Percentiles rank a stretch among this genome's conserved stretches.
These are phyloP conservation scores for Colletotrichum tropicale DNA, from an alignment of 2,329 filamentous ascomycete species.

Conservation along the genomic window DNA sequence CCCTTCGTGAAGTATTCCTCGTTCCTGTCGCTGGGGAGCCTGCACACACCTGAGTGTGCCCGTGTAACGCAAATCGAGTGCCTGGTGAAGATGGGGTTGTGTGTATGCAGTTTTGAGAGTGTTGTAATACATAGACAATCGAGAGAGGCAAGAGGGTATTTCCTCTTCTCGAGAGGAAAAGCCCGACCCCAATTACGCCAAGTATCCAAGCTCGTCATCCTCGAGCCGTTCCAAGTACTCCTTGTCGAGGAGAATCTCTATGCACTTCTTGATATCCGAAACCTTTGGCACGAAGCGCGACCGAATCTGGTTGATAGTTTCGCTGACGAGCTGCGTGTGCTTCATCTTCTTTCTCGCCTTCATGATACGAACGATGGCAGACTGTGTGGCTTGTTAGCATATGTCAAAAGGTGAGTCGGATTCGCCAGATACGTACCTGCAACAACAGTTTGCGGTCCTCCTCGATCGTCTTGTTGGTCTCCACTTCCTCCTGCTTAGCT, in stretches of 20 bases:
- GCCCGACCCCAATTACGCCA: conserved; percentile 65
- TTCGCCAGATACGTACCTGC: conserved; percentile 70
- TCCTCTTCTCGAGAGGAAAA: conserved; percentile 13
- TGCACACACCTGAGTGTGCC: conserved; percentile 10
- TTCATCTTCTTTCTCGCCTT: conserved; percentile 99
- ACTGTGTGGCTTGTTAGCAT: conserved; percentile 60
- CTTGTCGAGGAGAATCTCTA: conserved; percentile 97
- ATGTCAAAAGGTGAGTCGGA: no score
- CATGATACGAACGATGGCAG: conserved; percentile 99
- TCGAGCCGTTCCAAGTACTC: conserved; percentile 97
- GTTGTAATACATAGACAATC: conserved; percentile 18
- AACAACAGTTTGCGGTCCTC: conserved; percentile 96
- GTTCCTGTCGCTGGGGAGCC: conserved; percentile 11
- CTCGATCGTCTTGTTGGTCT: conserved; percentile 99
- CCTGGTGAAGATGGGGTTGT: conserved; percentile 2
- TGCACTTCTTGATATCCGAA: conserved; percentile 98
- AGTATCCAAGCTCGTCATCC: conserved; percentile 91
- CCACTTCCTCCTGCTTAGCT: conserved; percentile 92
- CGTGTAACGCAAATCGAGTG: conserved; percentile 6
- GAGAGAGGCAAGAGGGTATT: conserved; percentile 16
- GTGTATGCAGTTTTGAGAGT: conserved; percentile 19
- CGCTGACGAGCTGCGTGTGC: conserved; percentile 90
- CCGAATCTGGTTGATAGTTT: conserved; percentile 95
- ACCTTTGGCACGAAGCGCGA: conserved; percentile 92
- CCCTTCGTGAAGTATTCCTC: conserved; percentile 9